Percentiles rank a stretch among this genome's conserved stretches.
phyloP scores from a whole-genome alignment of 208 protist species.

The Blechomonas ayalai region DNA sequence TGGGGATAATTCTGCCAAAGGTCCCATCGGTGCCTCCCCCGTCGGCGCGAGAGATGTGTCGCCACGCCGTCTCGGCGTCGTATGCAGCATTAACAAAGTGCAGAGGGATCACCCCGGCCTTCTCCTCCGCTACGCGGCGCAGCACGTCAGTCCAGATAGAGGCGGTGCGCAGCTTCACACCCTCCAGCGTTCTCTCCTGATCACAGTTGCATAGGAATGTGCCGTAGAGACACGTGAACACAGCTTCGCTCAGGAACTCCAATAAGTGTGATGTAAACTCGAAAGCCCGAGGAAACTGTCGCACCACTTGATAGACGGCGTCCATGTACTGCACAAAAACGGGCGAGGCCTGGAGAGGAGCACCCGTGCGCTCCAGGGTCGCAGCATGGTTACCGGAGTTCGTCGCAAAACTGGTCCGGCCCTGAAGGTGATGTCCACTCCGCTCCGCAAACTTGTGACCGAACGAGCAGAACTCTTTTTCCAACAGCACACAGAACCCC shows the following conservation, averaged over 20 bases:
- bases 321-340: slow-evolving; percentile 96
- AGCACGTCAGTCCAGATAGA: slow-evolving; percentile 78
- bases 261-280: slow-evolving; percentile 92
- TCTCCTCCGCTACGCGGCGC: slow-evolving; percentile 34
- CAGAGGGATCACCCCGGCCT: slow-evolving; percentile 30
- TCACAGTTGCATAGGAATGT: slow-evolving; percentile 84
- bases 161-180: slow-evolving; percentile 45
- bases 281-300: slow-evolving; percentile 90
- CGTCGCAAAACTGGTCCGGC: slow-evolving; percentile 34
- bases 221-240: slow-evolving; percentile 81
- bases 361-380: slow-evolving; percentile 5
- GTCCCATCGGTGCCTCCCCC: background rate
- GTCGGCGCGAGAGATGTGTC: slow-evolving; percentile 25
- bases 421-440: slow-evolving; percentile 55
- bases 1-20: slow-evolving; percentile 17
- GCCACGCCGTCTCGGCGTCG: slow-evolving; percentile 57
- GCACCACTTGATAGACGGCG: slow-evolving; percentile 90
- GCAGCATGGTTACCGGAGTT: slow-evolving; percentile 14
- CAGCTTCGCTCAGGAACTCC: slow-evolving; percentile 69
- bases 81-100: slow-evolving; percentile 62
- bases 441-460: slow-evolving; percentile 95
- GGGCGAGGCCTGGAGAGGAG: slow-evolving; percentile 70
- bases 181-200: slow-evolving; percentile 72
- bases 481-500: slow-evolving; percentile 91
- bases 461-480: slow-evolving; percentile 94